Conservation (phyloP, 2,329 filamentous ascomycete species). For the Acrodontium crateriforme region DNA sequence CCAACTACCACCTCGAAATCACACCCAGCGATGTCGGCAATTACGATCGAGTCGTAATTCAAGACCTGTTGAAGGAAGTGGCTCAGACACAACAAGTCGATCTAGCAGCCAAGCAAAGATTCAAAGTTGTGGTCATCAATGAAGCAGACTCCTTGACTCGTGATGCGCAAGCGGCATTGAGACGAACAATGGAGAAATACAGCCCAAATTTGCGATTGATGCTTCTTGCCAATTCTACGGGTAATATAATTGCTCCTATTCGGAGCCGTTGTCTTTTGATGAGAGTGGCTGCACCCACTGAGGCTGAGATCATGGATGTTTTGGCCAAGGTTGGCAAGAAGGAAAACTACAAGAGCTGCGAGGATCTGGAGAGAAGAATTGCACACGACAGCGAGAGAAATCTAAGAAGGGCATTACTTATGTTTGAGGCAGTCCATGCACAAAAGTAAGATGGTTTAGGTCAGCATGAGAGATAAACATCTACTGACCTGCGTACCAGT, state of each 20-base stretch:
- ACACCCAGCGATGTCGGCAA: conserved; percentile 93
- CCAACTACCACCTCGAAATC: conserved; percentile 95
- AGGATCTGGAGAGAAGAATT: conserved; percentile 67
- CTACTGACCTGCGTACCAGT: conserved; percentile 38
- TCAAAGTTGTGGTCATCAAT: conserved; percentile 99
- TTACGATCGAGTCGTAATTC: conserved; percentile 89
- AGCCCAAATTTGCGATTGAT: conserved; percentile 88
- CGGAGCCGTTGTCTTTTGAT: conserved; percentile 82
- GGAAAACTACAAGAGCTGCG: conserved; percentile 68
- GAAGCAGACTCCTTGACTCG: conserved; percentile 89
- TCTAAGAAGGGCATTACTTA: conserved; percentile 74
- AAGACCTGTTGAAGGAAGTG: conserved; percentile 92
- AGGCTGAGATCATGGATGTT: conserved; percentile 70
- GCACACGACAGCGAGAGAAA: conserved; percentile 86
- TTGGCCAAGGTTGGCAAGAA: conserved; percentile 57
- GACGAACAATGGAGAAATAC: conserved; percentile 98
- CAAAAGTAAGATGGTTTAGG: conserved; percentile 58
- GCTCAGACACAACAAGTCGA: conserved; percentile 99
- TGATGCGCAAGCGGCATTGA: conserved; percentile 87
- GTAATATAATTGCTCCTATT: conserved; percentile 98
- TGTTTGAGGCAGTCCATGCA: conserved; percentile 94
- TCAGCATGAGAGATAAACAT: neutral
- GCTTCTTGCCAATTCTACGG: conserved; percentile 84
- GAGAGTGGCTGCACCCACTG: conserved; percentile 75
- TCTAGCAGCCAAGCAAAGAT: conserved; percentile 72